These are phyloP conservation scores for Russula brevipes DNA, from an alignment of 768 basidiomycete genomes.

Conservation along the genomic window DNA sequence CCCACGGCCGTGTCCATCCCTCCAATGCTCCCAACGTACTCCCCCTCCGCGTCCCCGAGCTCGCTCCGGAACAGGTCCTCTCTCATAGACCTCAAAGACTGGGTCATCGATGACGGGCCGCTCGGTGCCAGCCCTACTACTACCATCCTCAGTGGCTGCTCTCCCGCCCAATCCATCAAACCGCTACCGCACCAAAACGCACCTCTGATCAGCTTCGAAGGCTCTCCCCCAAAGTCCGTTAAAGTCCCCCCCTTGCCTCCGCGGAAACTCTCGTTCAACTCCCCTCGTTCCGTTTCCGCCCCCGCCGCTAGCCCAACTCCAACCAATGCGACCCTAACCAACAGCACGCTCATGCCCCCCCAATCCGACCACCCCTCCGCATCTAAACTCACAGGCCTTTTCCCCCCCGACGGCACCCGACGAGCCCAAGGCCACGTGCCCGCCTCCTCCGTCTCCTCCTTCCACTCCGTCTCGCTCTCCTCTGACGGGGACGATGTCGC, in stretches of 20 bases:
- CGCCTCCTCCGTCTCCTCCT: constrained; percentile 68
- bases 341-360: constrained; percentile 41
- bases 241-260: constrained; percentile 56
- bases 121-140: background rate
- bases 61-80: constrained; percentile 40
- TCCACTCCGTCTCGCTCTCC: constrained; percentile 74
- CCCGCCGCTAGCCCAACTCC: constrained; percentile 33
- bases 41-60: constrained; percentile 19
- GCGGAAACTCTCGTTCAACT: constrained; percentile 47
- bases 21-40: constrained; percentile 13
- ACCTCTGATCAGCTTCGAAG: constrained; percentile 50
- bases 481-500: constrained; percentile 41
- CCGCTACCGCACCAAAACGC: constrained; percentile 25
- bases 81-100: constrained; percentile 63
- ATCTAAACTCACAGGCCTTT: constrained; percentile 32
- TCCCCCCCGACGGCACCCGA: constrained; percentile 33
- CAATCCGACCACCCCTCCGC: constrained; percentile 49
- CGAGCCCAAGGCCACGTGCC: constrained; percentile 44
- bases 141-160: background rate
- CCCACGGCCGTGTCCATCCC: constrained; percentile 17
- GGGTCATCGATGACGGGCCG: constrained; percentile 61
- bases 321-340: constrained; percentile 33
- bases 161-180: background rate
- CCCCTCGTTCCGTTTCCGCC: constrained; percentile 48
- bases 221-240: constrained; percentile 37